Evolutionary conservation across 257 asterid species (phyloP).

Genomic region (Solanum pennellii): DNA sequence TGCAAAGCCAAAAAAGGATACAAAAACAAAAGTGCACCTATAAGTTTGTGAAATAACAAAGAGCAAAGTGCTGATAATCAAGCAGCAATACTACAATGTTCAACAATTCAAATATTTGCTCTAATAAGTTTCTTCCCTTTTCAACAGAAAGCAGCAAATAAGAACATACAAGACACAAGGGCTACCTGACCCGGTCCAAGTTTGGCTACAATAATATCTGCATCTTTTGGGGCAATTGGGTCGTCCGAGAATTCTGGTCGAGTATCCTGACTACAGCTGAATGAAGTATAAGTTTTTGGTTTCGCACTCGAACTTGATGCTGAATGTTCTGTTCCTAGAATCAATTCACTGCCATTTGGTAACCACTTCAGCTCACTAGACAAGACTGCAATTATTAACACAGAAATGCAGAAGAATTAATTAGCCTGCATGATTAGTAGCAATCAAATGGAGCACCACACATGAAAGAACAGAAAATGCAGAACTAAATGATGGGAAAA

Average conservation of each 20-base stretch:
- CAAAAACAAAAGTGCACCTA: neutral
- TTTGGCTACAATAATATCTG: constrained; percentile 53
- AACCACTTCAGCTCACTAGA: constrained; percentile 72
- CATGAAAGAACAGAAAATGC: neutral
- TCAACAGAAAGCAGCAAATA: neutral
- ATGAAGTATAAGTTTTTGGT: constrained; percentile 66
- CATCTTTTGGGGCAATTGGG: constrained; percentile 47
- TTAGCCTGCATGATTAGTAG: neutral
- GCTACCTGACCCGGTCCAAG: constrained; percentile 93
- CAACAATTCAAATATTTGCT: neutral
- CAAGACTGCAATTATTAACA: constrained; percentile 29
- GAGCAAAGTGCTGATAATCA: neutral
- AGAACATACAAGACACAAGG: neutral
- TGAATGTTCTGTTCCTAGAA: constrained; percentile 22
- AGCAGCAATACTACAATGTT: neutral
- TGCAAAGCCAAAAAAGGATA: neutral
- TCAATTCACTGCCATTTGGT: constrained; percentile 74
- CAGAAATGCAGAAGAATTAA: neutral
- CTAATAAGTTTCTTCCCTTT: neutral
- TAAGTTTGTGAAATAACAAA: neutral
- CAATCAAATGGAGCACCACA: neutral
- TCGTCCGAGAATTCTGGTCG: constrained; percentile 39
- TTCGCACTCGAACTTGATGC: constrained; percentile 30
- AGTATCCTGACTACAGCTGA: constrained; percentile 61
- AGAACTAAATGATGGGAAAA: neutral